phyloP scores from a whole-genome alignment of 2,329 filamentous ascomycete genomes.

The Colletotrichum aenigma region DNA sequence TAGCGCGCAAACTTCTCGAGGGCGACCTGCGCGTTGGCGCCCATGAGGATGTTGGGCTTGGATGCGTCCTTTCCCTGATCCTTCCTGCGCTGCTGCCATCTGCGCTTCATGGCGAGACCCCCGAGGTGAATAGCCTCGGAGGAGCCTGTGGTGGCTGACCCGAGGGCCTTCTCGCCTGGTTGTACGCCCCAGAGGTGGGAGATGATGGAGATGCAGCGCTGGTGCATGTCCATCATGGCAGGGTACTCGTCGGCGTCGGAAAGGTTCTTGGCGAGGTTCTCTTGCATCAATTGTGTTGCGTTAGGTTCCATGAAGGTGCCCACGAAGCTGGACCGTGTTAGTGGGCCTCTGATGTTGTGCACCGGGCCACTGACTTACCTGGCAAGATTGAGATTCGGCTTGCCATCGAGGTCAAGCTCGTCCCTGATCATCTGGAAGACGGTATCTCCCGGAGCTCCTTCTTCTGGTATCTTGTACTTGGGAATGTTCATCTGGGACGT shows the following conservation, averaged over 20 bases:
- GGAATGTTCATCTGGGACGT: constrained; percentile 56
- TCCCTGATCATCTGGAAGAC: constrained; percentile 70
- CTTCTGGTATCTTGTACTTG: constrained; percentile 62
- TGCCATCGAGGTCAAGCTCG: constrained; percentile 68
- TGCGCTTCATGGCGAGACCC: constrained; percentile 75
- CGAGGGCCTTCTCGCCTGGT: constrained; percentile 67
- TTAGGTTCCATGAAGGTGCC: constrained; percentile 75
- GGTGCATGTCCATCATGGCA: constrained; percentile 62
- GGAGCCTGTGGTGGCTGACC: constrained; percentile 73
- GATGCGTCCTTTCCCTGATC: constrained; percentile 65
- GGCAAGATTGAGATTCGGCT: constrained; percentile 71
- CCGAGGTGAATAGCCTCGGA: constrained; percentile 75
- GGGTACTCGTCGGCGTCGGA: constrained; percentile 73
- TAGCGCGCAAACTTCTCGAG: constrained; percentile 76
- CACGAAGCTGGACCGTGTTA: constrained; percentile 57
- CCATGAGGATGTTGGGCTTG: constrained; percentile 77
- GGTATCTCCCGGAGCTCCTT: constrained; percentile 64
- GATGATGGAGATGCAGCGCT: constrained; percentile 72
- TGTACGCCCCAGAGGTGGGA: constrained; percentile 69
- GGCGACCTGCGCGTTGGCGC: constrained; percentile 74
- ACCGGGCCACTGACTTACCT: constrained; percentile 34
- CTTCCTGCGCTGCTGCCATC: constrained; percentile 69
- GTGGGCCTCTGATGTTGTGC: neutral
- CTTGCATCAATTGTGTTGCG: constrained; percentile 67
- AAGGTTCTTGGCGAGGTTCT: constrained; percentile 74